Evolutionary conservation across 371 early-diverging fungal genomes (phyloP).

Genomic region (Syncephalastrum racemosum): DNA sequence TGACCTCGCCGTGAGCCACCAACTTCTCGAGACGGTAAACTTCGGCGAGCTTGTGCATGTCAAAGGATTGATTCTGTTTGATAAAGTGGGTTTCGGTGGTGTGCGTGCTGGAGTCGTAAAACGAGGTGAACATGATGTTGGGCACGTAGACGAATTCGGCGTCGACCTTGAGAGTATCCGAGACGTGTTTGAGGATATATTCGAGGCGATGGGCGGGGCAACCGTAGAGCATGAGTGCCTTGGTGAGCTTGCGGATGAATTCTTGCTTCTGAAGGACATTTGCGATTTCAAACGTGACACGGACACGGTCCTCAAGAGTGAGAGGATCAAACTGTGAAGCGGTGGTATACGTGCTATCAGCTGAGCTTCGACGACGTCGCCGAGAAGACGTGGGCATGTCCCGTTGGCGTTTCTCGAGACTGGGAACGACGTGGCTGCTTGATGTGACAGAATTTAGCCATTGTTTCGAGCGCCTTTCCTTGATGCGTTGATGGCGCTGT

Average conservation of each 20-base stretch:
- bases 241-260: slow-evolving; percentile 52
- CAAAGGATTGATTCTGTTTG: slow-evolving; percentile 54
- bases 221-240: slow-evolving; percentile 56
- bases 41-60: slow-evolving; percentile 64
- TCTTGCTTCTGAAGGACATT: slow-evolving; percentile 59
- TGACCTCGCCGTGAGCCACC: slow-evolving; percentile 44
- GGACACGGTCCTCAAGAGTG: slow-evolving; percentile 51
- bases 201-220: slow-evolving; percentile 62
- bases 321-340: slow-evolving; percentile 47
- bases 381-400: slow-evolving; percentile 22
- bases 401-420: slow-evolving; percentile 35
- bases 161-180: slow-evolving; percentile 59
- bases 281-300: slow-evolving; percentile 58
- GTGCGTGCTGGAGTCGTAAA: slow-evolving; percentile 68
- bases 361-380: slow-evolving; percentile 25
- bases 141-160: slow-evolving; percentile 71
- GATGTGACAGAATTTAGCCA: slow-evolving; percentile 34
- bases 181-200: slow-evolving; percentile 45
- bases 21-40: slow-evolving; percentile 55
- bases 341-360: slow-evolving; percentile 39
- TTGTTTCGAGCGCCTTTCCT: slow-evolving; percentile 28
- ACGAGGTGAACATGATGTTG: slow-evolving; percentile 68
- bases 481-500: neutral
- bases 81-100: slow-evolving; percentile 77
- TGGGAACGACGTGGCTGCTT: slow-evolving; percentile 40